Evolutionary conservation across 129 eudicot species (phyloP).

Genomic region (Deinandra increscens): DNA sequence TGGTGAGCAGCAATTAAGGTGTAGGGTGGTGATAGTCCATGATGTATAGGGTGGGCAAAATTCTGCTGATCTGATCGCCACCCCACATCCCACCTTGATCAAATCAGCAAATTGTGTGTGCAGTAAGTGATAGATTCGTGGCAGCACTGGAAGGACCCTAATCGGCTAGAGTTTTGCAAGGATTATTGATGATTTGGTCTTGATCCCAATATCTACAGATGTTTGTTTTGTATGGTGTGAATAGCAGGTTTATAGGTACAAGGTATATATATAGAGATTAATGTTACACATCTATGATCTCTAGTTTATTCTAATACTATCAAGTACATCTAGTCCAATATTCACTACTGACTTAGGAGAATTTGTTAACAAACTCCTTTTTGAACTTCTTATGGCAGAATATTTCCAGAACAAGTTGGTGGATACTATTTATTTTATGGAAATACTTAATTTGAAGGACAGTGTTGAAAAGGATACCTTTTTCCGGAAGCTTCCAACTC

Average conservation of each 20-base stretch:
- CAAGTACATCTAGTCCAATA: background rate
- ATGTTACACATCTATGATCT: background rate
- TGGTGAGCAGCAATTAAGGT: too few species aligned
- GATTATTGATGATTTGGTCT: background rate
- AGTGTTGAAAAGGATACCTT: slow-evolving; percentile 95
- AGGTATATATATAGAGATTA: too few species aligned
- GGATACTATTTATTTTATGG: slow-evolving; percentile 97
- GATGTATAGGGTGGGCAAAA: background rate
- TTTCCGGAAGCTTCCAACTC: slow-evolving; percentile 94
- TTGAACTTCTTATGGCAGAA: slow-evolving; percentile 48
- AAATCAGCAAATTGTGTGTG: background rate
- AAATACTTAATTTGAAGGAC: slow-evolving; percentile 89
- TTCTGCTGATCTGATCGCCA: background rate
- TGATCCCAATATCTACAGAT: background rate
- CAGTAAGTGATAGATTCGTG: too few species aligned
- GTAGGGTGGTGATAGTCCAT: too few species aligned
- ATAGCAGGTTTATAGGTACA: background rate
- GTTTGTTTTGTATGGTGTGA: background rate
- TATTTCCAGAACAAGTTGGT: slow-evolving; percentile 98
- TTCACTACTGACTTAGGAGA: background rate
- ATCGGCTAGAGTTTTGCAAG: background rate
- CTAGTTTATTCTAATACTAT: background rate
- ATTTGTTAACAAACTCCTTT: background rate
- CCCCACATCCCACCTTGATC: background rate
- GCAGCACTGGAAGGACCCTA: background rate